These are phyloP conservation scores for Aspergillus pseudoglaucus DNA, from an alignment of 2,329 filamentous ascomycete genomes.

Conservation along the genomic window DNA sequence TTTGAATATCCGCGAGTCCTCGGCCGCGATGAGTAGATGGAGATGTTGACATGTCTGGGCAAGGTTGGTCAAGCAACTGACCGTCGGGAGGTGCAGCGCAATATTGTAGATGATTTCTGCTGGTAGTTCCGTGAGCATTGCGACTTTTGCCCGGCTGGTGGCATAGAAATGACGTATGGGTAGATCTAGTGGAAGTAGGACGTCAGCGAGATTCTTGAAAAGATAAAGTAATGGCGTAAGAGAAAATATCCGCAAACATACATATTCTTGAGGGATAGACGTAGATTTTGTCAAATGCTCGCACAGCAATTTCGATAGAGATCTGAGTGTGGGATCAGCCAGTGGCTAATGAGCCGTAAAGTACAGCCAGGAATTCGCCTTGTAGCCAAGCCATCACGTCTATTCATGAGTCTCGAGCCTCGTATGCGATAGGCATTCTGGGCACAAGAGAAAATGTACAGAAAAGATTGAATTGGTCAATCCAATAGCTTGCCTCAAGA, in stretches of 20 bases:
- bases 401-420: background rate
- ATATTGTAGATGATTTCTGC: conserved; percentile 40
- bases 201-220: background rate
- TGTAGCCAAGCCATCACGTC: background rate
- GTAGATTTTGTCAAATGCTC: background rate
- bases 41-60: conserved; percentile 42
- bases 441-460: too few relatives aligned
- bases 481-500: too few relatives aligned
- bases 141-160: background rate
- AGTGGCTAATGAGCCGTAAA: conserved; percentile 1
- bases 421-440: too few relatives aligned
- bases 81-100: conserved; percentile 38
- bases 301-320: conserved; percentile 1
- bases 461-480: too few relatives aligned
- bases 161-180: background rate
- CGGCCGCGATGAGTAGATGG: conserved; percentile 39
- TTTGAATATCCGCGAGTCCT: conserved; percentile 43
- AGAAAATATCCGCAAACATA: background rate
- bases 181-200: background rate
- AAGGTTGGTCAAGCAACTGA: conserved; percentile 39
- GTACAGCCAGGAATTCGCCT: background rate
- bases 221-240: background rate
- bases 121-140: conserved; percentile 32
- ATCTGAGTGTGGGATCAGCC: conserved; percentile 3
- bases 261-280: background rate